Conservation (phyloP, 2,329 filamentous ascomycete genomes). For the Fonsecaea pugnacius region DNA sequence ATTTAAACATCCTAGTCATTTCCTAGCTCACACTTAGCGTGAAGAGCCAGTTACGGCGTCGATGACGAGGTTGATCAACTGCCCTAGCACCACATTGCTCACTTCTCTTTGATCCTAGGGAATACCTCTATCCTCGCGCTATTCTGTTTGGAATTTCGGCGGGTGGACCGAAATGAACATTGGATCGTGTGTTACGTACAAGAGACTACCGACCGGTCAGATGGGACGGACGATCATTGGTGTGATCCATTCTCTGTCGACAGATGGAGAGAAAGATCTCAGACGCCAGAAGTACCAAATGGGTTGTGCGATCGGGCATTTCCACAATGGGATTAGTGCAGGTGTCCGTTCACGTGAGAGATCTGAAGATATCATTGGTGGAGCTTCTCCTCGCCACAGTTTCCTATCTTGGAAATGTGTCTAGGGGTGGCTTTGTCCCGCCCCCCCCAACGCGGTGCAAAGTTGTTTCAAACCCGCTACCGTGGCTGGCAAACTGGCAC, state of each 20-base stretch:
- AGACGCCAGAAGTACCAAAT: not conserved
- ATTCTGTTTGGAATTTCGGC: not conserved
- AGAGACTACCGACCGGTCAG: not conserved
- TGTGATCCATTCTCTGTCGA: not conserved
- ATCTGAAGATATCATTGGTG: not conserved
- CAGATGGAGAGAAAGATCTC: not conserved
- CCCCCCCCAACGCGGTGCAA: conserved; percentile 17
- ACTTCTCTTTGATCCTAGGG: not conserved
- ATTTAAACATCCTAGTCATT: not conserved
- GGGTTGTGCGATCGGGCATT: not conserved
- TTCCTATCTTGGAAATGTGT: not conserved
- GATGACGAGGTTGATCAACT: not conserved
- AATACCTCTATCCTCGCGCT: not conserved
- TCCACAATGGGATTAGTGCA: not conserved
- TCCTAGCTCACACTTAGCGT: not conserved
- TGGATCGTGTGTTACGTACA: not conserved
- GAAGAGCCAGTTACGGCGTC: not conserved
- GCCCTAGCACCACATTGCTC: not conserved
- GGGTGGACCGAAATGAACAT: not conserved
- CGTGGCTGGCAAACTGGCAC: conserved; percentile 9
- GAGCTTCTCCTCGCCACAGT: not conserved
- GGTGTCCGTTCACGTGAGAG: conserved; percentile 1
- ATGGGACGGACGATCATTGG: not conserved
- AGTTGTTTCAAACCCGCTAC: conserved; percentile 12
- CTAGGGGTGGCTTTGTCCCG: conserved; percentile 3